phyloP scores from a whole-genome alignment of 148 eudicot genomes.

The Silene uniflora region DNA sequence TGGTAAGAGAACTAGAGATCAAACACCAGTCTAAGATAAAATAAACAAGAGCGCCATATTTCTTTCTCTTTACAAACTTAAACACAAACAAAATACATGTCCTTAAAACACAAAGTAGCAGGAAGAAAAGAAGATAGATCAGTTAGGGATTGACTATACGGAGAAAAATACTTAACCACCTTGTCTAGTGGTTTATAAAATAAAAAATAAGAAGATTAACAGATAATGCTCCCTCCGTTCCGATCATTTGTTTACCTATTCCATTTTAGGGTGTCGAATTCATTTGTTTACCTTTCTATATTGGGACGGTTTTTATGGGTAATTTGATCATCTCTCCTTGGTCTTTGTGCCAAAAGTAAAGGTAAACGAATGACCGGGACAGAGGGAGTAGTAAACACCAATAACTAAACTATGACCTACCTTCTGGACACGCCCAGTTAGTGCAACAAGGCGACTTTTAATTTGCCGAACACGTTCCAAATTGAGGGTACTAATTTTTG shows the following conservation, averaged over 20 bases:
- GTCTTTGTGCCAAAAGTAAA: no score
- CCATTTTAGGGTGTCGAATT: no score
- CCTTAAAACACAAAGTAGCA: not conserved
- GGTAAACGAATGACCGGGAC: no score
- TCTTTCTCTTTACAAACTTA: no score
- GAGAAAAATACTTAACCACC: not conserved
- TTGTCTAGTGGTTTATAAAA: not conserved
- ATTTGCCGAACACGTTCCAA: slow-evolving; percentile 97
- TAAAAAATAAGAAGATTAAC: not conserved
- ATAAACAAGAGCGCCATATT: not conserved
- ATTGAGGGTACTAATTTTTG: slow-evolving; percentile 94
- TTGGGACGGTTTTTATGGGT: no score
- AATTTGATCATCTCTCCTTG: no score
- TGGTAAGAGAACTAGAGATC: not conserved
- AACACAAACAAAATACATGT: not conserved
- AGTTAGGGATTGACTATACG: no score
- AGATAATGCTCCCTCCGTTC: no score
- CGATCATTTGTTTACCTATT: no score
- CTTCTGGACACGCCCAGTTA: slow-evolving; percentile 99
- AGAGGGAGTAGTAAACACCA: no score
- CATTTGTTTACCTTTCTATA: no score
- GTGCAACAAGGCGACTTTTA: slow-evolving; percentile 93
- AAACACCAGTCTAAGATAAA: not conserved
- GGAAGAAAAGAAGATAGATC: not conserved
- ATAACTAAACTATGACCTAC: slow-evolving; percentile 22